Evolutionary conservation across 148 eudicot species (phyloP).

Genomic region (Spergularia bocconei): DNA sequence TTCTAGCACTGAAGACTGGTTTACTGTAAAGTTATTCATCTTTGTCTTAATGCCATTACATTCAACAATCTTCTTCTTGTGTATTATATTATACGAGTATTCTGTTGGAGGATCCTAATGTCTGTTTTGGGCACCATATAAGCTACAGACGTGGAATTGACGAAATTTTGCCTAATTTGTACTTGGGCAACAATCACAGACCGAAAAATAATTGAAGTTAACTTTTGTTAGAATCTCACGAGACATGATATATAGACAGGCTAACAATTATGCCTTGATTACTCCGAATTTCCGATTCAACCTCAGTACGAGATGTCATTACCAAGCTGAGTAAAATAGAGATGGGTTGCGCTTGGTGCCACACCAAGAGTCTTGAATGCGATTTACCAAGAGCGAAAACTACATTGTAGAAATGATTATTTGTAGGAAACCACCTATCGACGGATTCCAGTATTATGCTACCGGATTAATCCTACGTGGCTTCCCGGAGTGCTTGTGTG

Average conservation of each 20-base stretch:
- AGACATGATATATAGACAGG: background rate
- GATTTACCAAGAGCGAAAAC: too few species aligned
- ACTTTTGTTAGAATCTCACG: background rate
- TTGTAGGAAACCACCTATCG: too few species aligned
- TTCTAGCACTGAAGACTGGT: background rate
- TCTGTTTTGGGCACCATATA: background rate
- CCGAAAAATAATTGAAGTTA: too few species aligned
- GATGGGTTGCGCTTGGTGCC: background rate
- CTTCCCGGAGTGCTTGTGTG: too few species aligned
- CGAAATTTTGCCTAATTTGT: too few species aligned
- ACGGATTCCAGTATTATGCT: too few species aligned
- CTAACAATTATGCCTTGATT: background rate
- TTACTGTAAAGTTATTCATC: conserved; percentile 16
- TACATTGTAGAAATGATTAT: too few species aligned
- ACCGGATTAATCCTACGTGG: too few species aligned
- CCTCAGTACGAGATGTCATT: background rate
- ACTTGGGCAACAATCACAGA: too few species aligned
- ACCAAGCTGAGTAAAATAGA: conserved; percentile 7
- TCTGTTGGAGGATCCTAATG: background rate
- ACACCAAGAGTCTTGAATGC: background rate
- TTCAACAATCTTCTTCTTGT: background rate
- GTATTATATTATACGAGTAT: too few species aligned
- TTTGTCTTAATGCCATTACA: background rate
- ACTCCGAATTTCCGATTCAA: background rate
- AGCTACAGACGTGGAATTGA: too few species aligned